Evolutionary conservation across 2,329 filamentous ascomycete genomes (phyloP).

Genomic region (Blastomyces gilchristii): DNA sequence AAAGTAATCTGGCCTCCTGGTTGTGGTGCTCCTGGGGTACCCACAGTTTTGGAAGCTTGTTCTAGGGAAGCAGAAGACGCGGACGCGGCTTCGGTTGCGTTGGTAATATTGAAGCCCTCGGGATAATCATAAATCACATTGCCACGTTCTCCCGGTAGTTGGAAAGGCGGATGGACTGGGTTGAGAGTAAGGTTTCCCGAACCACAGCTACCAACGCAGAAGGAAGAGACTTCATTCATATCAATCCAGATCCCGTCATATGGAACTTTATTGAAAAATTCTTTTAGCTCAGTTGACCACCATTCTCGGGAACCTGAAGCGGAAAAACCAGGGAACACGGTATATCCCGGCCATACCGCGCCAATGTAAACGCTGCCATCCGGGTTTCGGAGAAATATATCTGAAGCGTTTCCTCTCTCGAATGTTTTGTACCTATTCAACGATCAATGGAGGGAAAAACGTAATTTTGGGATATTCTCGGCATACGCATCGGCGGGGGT

Average conservation of each 20-base stretch:
- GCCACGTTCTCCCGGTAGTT: slow-evolving; percentile 54
- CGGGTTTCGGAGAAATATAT: slow-evolving; percentile 44
- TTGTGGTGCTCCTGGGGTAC: slow-evolving; percentile 24
- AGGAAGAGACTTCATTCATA: slow-evolving; percentile 52
- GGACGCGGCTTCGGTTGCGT: slow-evolving; percentile 55
- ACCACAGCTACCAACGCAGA: slow-evolving; percentile 64
- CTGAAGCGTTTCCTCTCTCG: slow-evolving; percentile 39
- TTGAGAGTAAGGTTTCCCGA: slow-evolving; percentile 54
- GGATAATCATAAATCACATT: slow-evolving; percentile 53
- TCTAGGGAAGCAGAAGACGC: slow-evolving; percentile 46
- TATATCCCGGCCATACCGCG: slow-evolving; percentile 49
- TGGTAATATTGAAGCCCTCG: slow-evolving; percentile 59
- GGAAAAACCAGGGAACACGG: slow-evolving; percentile 52
- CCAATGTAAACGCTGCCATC: slow-evolving; percentile 47
- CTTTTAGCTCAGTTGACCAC: slow-evolving; percentile 47
- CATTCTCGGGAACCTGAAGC: slow-evolving; percentile 49
- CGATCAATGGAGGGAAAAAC: slow-evolving; percentile 11
- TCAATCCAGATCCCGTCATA: slow-evolving; percentile 52
- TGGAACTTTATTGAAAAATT: slow-evolving; percentile 44
- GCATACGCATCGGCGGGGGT: slow-evolving; percentile 55
- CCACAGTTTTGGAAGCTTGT: slow-evolving; percentile 32
- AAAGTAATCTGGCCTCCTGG: slow-evolving; percentile 34
- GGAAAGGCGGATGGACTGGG: slow-evolving; percentile 57
- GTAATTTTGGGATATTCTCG: background rate
- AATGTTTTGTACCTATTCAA: slow-evolving; percentile 45